Percentiles rank a stretch among this genome's conserved stretches.
phyloP scores from a whole-genome alignment of 495 filamentous ascomycete species.

The Halenospora varia region DNA sequence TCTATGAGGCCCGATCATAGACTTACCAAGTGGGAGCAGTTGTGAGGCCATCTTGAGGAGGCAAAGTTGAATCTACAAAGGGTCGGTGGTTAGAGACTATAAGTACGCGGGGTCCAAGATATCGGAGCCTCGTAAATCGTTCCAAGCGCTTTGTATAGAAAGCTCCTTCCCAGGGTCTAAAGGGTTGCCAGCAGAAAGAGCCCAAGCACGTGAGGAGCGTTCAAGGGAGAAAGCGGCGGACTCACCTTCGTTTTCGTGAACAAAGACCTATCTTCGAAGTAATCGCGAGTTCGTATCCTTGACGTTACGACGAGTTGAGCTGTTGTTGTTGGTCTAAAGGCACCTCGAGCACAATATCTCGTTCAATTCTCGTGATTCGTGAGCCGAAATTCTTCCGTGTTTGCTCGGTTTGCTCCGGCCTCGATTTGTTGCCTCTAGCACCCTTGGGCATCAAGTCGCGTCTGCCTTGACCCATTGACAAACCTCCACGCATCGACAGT shows the following conservation, averaged over 20 bases:
- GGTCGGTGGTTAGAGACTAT: background rate
- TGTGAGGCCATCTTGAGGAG: slow-evolving; percentile 65
- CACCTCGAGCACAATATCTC: too few species aligned
- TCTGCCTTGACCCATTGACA: slow-evolving; percentile 9
- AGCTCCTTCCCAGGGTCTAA: too few species aligned
- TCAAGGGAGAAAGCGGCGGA: too few species aligned
- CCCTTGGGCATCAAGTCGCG: slow-evolving; percentile 15
- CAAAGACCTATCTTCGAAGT: too few species aligned
- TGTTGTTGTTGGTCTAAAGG: background rate
- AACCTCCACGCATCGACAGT: background rate
- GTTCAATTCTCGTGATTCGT: slow-evolving; percentile 12
- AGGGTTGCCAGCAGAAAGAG: too few species aligned
- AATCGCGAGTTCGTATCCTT: too few species aligned
- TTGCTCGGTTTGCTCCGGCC: slow-evolving; percentile 16
- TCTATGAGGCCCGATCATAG: background rate
- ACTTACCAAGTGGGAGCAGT: slow-evolving; percentile 69
- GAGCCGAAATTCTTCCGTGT: background rate
- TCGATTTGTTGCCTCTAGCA: background rate
- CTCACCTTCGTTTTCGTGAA: too few species aligned
- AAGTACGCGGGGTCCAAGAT: too few species aligned
- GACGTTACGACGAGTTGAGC: background rate
- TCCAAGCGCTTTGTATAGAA: too few species aligned
- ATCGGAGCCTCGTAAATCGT: too few species aligned
- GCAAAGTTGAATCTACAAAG: background rate
- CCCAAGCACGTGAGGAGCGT: too few species aligned